phyloP scores from a whole-genome alignment of 192 early-diverging fungal species.

The Podochytrium sp. region DNA sequence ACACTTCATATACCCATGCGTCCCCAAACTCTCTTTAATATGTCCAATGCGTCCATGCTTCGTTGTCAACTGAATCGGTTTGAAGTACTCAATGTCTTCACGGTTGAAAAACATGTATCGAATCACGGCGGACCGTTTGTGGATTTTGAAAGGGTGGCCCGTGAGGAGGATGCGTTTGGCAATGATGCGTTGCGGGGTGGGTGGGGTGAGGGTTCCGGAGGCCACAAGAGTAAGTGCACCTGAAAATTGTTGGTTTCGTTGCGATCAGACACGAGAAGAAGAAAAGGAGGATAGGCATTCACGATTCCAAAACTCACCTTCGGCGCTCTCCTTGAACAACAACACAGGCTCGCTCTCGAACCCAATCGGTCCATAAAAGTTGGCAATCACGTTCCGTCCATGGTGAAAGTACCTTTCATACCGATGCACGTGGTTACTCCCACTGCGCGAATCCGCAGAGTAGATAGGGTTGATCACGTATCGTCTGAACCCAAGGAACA shows the following conservation, averaged over 20 bases:
- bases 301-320: not conserved
- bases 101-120: slow-evolving; percentile 97
- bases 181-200: slow-evolving; percentile 82
- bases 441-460: slow-evolving; percentile 80
- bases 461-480: slow-evolving; percentile 86
- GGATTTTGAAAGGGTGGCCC: slow-evolving; percentile 92
- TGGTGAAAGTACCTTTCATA: slow-evolving; percentile 89
- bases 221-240: slow-evolving; percentile 71
- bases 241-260: not conserved
- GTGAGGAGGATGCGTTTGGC: slow-evolving; percentile 95
- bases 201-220: slow-evolving; percentile 76
- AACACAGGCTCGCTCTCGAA: slow-evolving; percentile 85
- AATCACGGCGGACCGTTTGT: slow-evolving; percentile 90
- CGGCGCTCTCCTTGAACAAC: slow-evolving; percentile 65
- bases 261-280: not conserved
- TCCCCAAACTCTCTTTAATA: slow-evolving; percentile 91
- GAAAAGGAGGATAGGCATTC: not conserved
- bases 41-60: slow-evolving; percentile 92
- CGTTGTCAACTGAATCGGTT: slow-evolving; percentile 89
- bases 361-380: slow-evolving; percentile 90
- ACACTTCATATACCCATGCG: slow-evolving; percentile 97
- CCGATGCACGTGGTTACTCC: slow-evolving; percentile 93
- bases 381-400: slow-evolving; percentile 75
- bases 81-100: slow-evolving; percentile 94
- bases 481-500: slow-evolving; percentile 88